Conservation (phyloP, 176 grass and related monocot species). For the Pontederia paniculata region DNA sequence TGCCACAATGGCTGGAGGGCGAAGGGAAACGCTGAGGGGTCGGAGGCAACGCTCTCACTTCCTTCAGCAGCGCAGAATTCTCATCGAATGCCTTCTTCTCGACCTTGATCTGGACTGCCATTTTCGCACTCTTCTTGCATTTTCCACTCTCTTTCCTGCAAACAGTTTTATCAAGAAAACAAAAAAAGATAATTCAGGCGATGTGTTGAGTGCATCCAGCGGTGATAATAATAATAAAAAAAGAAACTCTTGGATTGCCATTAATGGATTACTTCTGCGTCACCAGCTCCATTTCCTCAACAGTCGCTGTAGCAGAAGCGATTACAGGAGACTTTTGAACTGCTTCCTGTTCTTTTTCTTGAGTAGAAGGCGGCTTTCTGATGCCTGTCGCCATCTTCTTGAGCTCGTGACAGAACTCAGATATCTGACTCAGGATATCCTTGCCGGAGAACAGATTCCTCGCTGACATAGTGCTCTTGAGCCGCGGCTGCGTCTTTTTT, state of each 20-base stretch:
- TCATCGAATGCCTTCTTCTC: conserved; percentile 22
- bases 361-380: conserved; percentile 7
- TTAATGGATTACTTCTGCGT: conserved; percentile 2
- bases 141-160: conserved; percentile 18
- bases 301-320: background rate
- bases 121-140: conserved; percentile 23
- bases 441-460: conserved; percentile 89
- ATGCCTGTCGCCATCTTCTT: conserved; percentile 48
- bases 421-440: conserved; percentile 85
- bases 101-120: conserved; percentile 26
- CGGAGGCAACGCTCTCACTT: conserved; percentile 72
- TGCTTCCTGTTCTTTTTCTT: conserved; percentile 22
- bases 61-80: conserved; percentile 37
- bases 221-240: background rate
- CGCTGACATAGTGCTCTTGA: conserved; percentile 84
- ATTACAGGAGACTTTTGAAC: background rate
- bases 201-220: no score
- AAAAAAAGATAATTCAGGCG: background rate
- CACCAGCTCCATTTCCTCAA: background rate
- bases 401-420: conserved; percentile 86
- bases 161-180: background rate
- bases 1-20: conserved; percentile 31
- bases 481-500: conserved; percentile 41
- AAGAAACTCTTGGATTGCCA: background rate
- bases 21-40: conserved; percentile 80